These are phyloP conservation scores for Rhododendron vialii DNA, from an alignment of 148 eudicot genomes.

Conservation along the genomic window DNA sequence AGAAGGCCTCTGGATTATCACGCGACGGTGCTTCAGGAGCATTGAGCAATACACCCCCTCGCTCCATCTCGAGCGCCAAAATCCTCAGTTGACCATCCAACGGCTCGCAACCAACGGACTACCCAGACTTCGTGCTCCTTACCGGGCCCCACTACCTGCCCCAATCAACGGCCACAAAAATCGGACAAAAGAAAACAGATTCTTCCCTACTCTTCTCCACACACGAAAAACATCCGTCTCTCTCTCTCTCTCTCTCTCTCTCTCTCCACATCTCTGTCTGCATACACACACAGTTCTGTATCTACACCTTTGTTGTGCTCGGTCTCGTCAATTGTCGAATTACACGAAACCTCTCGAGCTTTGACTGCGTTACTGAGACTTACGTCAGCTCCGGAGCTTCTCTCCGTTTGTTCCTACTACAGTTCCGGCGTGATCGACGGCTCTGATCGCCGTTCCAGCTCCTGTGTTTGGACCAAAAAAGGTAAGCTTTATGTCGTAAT, in stretches of 20 bases:
- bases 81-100: neutral
- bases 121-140: neutral
- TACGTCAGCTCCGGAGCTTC: neutral
- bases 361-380: neutral
- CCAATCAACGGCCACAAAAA: neutral
- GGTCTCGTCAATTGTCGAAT: neutral
- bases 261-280: neutral
- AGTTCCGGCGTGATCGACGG: constrained; percentile 15
- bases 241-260: neutral
- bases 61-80: neutral
- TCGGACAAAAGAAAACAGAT: neutral
- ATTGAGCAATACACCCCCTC: neutral
- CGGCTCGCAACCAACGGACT: neutral
- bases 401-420: neutral
- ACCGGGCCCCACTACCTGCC: neutral
- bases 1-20: no score
- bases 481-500: neutral
- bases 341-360: neutral
- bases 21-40: no score
- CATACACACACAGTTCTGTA: neutral
- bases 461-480: neutral
- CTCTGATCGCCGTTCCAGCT: neutral
- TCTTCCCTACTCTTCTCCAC: constrained; percentile 1
- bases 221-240: neutral
- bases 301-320: neutral